Evolutionary conservation across 495 filamentous ascomycete species (phyloP), one percentile per base, ranked within the genome.

Genomic region (Polyplosphaeria fusca): DNA sequence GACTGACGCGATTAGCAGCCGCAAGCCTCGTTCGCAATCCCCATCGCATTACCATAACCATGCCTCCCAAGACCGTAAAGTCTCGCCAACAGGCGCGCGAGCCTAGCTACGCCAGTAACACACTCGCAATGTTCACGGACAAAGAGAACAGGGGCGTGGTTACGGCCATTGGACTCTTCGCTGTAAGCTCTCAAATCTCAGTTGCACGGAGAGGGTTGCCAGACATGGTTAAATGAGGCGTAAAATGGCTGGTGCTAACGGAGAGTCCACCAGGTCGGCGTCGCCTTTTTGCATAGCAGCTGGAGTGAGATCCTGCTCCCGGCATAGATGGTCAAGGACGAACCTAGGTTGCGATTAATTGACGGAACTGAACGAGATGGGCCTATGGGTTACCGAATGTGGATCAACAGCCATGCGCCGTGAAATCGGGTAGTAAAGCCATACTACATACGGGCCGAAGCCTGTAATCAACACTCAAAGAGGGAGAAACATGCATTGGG

Each of bases 281-380:
- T 90, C 42, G 82, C 86, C 44, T 87, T 90, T 75, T 75, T 90
- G 60, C 77, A 84, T 67, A 86, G 83, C 74, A 82, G 81, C 65
- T 86, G 84, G 79, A 79, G 79, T 78, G 86, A 88, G 74, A 76
- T 85, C 67, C 75, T 90, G 52, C 77, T 88, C 50, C 86, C 86
- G 64, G 82, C 84, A 82, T 90, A 26, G 55, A 48, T 47, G 12
- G 20, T 16, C n/a, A 11, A 37, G 11, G 11, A 18, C 2, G 37
- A 20, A 26, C 30, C 9, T n/a, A 7, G 9, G 30, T 9, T 7
- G 30, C 30, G n/a, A 35, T 35, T n/a, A 7, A 11, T 23, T 3
- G 35, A 20, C 27, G 20, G 25, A 3, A 47, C 25, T 18, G 38
- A 35, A 35, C n/a, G 30, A 7, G 30, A 35, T 35, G 30, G n/a